Evolutionary conservation across 805 yeast species (phyloP).

Genomic region (Saturnispora saitoi): DNA sequence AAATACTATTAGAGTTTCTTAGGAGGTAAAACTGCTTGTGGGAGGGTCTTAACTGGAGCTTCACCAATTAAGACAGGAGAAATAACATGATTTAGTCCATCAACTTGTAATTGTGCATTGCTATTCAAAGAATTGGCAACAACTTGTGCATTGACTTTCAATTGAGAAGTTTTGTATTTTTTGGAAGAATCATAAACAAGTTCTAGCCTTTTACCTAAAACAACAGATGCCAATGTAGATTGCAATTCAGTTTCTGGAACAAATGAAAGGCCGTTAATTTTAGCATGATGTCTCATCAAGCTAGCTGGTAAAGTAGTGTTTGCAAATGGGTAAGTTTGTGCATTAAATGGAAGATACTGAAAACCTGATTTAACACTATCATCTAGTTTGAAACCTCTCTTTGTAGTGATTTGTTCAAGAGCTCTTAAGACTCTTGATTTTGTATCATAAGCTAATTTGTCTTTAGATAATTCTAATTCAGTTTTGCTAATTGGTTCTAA

Average conservation of each 20-base stretch:
- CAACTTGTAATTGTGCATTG: constrained; percentile 27
- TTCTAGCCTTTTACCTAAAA: constrained; percentile 24
- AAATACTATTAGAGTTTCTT: constrained; percentile 8
- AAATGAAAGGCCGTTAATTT: constrained; percentile 10
- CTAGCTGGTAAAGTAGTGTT: constrained; percentile 18
- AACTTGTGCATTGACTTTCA: constrained; percentile 24
- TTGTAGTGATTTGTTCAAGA: constrained; percentile 17
- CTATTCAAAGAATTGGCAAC: constrained; percentile 25
- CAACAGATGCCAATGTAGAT: constrained; percentile 20
- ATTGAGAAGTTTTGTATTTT: constrained; percentile 20
- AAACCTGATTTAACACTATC: constrained; percentile 12
- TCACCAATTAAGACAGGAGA: constrained; percentile 18
- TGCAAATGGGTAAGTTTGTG: constrained; percentile 20
- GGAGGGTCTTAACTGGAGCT: constrained; percentile 17
- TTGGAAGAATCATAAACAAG: constrained; percentile 15
- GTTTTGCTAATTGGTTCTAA: constrained; percentile 6
- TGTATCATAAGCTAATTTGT: constrained; percentile 21
- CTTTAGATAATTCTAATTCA: constrained; percentile 22
- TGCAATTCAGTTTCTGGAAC: constrained; percentile 18
- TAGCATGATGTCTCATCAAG: constrained; percentile 14
- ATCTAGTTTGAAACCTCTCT: constrained; percentile 19
- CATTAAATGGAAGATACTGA: constrained; percentile 15
- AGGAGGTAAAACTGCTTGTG: constrained; percentile 15
- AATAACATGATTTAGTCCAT: constrained; percentile 16
- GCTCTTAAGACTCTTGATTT: constrained; percentile 26